Conservation (phyloP, 73 alveolate genomes). For the Uronychia binucleata region DNA sequence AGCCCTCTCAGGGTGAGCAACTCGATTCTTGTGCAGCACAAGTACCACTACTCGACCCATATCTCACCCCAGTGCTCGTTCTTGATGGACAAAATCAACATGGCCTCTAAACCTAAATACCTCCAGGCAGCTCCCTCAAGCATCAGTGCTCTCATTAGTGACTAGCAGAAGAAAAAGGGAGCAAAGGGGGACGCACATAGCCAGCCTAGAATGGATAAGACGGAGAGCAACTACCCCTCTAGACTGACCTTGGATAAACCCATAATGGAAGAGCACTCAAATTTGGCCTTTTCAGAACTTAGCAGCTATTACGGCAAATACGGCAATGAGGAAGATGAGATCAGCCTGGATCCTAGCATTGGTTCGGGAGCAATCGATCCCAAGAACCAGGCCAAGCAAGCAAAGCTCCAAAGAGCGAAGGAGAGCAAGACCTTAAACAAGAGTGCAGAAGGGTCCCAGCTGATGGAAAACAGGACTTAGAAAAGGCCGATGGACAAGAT, state of each 20-base stretch:
- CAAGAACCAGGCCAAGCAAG: background rate
- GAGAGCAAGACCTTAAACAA: no score
- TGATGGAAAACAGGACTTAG: no score
- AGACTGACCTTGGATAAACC: no score
- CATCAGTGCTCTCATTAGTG: background rate
- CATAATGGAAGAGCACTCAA: background rate
- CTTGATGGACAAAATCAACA: background rate
- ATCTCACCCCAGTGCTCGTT: slow-evolving; percentile 38
- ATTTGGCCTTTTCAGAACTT: background rate
- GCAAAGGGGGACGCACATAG: background rate
- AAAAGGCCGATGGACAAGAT: background rate
- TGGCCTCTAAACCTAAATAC: background rate
- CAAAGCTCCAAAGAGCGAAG: no score
- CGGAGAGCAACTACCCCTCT: no score
- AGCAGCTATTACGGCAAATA: background rate
- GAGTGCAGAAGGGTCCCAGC: no score
- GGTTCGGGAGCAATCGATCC: background rate
- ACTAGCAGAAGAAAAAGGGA: background rate
- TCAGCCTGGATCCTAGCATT: background rate
- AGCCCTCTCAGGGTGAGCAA: slow-evolving; percentile 44
- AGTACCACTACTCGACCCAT: slow-evolving; percentile 44
- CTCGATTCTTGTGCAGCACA: slow-evolving; percentile 33
- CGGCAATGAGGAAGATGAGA: background rate
- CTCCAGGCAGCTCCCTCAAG: background rate
- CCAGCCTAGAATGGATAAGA: background rate